phyloP scores from a whole-genome alignment of 345 rosid genomes.

The Mercurialis annua region DNA sequence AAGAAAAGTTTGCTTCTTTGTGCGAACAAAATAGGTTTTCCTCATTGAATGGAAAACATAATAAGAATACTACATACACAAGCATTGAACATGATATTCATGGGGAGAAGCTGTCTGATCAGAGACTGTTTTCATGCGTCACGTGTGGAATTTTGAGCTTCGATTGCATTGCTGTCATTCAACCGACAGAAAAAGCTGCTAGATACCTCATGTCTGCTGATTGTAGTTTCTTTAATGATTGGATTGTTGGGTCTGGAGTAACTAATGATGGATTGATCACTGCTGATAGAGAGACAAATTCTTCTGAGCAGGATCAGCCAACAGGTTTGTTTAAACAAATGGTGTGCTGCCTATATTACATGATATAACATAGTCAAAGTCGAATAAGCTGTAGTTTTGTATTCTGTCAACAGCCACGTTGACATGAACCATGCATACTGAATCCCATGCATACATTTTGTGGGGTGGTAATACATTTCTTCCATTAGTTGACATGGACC shows the following conservation, averaged over 20 bases:
- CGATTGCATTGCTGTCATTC: slow-evolving; percentile 80
- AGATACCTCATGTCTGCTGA: slow-evolving; percentile 88
- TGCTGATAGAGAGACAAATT: slow-evolving; percentile 27
- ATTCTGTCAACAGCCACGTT: background rate
- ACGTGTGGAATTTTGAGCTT: slow-evolving; percentile 87
- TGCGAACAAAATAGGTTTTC: slow-evolving; percentile 53
- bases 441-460: background rate
- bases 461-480: slow-evolving; percentile 3
- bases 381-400: background rate
- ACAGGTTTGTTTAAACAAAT: slow-evolving; percentile 41
- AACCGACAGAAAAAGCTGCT: slow-evolving; percentile 79
- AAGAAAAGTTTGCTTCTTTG: slow-evolving; percentile 57
- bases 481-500: background rate
- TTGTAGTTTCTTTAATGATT: slow-evolving; percentile 83
- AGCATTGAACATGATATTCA: slow-evolving; percentile 32
- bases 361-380: slow-evolving; percentile 8
- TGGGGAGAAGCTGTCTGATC: slow-evolving; percentile 66
- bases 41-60: slow-evolving; percentile 28
- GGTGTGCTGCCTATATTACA: background rate
- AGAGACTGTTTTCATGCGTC: slow-evolving; percentile 87
- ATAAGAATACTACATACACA: slow-evolving; percentile 15
- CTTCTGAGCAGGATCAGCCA: slow-evolving; percentile 32
- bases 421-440: background rate
- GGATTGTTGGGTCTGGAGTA: slow-evolving; percentile 64
- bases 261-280: slow-evolving; percentile 27